Conservation (phyloP, 2,329 filamentous ascomycete species). For the Phyllosticta capitalensis region DNA sequence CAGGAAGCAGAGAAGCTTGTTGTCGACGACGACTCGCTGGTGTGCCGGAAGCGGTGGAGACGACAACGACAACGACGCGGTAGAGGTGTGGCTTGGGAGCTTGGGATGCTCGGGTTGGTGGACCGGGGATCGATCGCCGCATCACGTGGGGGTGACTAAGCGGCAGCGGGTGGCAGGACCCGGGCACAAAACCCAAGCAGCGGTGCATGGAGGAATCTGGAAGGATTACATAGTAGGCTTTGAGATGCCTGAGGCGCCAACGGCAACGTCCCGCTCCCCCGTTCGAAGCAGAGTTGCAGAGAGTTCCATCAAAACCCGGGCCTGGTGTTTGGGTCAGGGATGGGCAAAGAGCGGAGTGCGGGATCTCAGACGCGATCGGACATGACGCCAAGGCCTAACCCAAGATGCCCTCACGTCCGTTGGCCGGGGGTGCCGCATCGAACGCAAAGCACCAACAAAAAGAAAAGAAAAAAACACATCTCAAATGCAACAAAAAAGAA, state of each 20-base stretch:
- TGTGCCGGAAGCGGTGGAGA: not conserved
- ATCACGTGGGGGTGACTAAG: not conserved
- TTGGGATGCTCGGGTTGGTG: too few relatives aligned
- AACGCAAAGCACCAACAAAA: not conserved
- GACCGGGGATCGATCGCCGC: not conserved
- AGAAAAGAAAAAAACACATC: not conserved
- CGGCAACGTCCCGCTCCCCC: not conserved
- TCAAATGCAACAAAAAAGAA: too few relatives aligned
- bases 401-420: not conserved
- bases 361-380: not conserved
- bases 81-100: not conserved
- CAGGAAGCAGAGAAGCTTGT: not conserved
- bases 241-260: not conserved
- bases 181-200: too few relatives aligned
- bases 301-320: not conserved
- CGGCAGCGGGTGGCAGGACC: not conserved
- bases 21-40: not conserved
- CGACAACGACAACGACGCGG: not conserved
- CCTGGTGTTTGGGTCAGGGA: not conserved
- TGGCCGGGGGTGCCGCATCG: not conserved
- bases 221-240: not conserved
- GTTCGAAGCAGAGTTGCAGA: not conserved
- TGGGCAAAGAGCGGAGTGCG: not conserved
- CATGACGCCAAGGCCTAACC: not conserved
- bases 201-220: not conserved